phyloP scores from a whole-genome alignment of 495 filamentous ascomycete species.

The Podospora bellae-mahoneyi region DNA sequence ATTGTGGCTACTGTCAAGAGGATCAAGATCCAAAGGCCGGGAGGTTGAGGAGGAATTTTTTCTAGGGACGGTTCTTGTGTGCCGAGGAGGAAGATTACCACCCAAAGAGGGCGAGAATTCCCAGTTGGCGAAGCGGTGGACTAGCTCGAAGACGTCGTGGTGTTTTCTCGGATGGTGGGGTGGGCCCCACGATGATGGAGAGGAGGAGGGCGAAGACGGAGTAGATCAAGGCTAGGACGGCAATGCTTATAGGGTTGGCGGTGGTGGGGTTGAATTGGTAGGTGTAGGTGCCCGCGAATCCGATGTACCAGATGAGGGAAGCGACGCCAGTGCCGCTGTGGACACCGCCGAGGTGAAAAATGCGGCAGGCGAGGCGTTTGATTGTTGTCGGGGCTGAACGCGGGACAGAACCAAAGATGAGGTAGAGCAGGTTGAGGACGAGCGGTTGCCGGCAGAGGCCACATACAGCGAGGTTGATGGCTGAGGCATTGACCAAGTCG shows the following conservation, averaged over 20 bases:
- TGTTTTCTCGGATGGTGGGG: conserved; percentile 50
- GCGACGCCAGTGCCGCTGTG: conserved; percentile 70
- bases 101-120: conserved; percentile 57
- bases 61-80: conserved; percentile 30
- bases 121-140: conserved; percentile 67
- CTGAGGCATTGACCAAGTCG: conserved; percentile 38
- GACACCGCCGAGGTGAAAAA: conserved; percentile 74
- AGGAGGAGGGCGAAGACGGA: conserved; percentile 40
- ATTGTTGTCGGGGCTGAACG: conserved; percentile 60
- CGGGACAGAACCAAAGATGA: conserved; percentile 54
- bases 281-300: conserved; percentile 47
- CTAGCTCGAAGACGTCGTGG: conserved; percentile 63
- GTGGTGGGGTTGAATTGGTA: conserved; percentile 34
- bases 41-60: conserved; percentile 46
- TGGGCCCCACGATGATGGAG: conserved; percentile 44
- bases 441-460: conserved; percentile 67
- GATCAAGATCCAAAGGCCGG: conserved; percentile 66
- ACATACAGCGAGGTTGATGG: conserved; percentile 46
- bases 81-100: conserved; percentile 55
- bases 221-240: conserved; percentile 34
- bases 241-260: background rate
- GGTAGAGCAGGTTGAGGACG: conserved; percentile 68
- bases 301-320: conserved; percentile 65
- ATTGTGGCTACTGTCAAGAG: conserved; percentile 56
- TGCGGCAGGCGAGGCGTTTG: conserved; percentile 62